Evolutionary conservation across 208 protist genomes (phyloP).

Genomic region (Trypanosoma cruzi): DNA sequence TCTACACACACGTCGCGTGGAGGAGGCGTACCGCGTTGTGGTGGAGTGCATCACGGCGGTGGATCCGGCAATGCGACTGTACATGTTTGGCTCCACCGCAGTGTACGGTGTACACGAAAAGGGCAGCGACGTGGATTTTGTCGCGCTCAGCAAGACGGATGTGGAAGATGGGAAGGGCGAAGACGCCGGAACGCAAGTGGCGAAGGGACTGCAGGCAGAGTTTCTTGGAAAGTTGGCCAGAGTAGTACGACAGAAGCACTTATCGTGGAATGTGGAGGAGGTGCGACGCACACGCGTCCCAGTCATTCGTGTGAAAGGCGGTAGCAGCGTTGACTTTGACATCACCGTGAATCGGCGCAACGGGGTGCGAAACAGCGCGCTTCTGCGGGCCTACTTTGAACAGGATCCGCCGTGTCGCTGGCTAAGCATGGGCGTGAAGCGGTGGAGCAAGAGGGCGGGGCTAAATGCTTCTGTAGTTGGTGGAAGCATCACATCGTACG

Average conservation of each 20-base stretch:
- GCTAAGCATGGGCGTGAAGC: slow-evolving; percentile 82
- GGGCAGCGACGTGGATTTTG: slow-evolving; percentile 83
- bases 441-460: slow-evolving; percentile 83
- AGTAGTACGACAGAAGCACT: slow-evolving; percentile 32
- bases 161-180: slow-evolving; percentile 50
- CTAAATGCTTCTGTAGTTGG: slow-evolving; percentile 65
- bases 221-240: slow-evolving; percentile 41
- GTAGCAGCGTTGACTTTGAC: slow-evolving; percentile 61
- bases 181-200: slow-evolving; percentile 66
- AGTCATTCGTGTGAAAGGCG: slow-evolving; percentile 65
- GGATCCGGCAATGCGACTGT: slow-evolving; percentile 54
- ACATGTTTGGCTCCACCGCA: slow-evolving; percentile 82
- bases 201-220: slow-evolving; percentile 64
- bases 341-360: slow-evolving; percentile 81
- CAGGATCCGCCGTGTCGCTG: slow-evolving; percentile 67
- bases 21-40: slow-evolving; percentile 42
- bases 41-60: slow-evolving; percentile 44
- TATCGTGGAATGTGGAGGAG: slow-evolving; percentile 61
- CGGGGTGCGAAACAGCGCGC: slow-evolving; percentile 85
- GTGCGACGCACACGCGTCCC: slow-evolving; percentile 87
- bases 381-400: slow-evolving; percentile 74
- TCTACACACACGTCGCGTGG: slow-evolving; percentile 54
- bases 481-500: slow-evolving; percentile 88
- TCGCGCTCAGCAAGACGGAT: slow-evolving; percentile 50
- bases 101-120: slow-evolving; percentile 73